A percentile compares a stretch with the other conserved stretches of the same genome.
Conservation (phyloP, 371 early-diverging fungal genomes). For the Mucor mucedo region DNA sequence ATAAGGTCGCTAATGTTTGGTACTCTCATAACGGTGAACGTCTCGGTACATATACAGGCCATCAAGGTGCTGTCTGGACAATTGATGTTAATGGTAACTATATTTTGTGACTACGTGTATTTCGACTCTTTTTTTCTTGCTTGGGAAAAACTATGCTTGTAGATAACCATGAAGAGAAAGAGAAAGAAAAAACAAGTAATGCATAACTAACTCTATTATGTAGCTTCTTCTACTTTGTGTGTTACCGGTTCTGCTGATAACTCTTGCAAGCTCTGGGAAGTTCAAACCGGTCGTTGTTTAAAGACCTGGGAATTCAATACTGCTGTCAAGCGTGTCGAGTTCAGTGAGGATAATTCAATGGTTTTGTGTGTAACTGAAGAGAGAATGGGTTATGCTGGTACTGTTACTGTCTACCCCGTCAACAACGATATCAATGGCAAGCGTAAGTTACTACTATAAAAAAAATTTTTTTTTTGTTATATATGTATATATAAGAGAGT, state of each 20-base stretch:
- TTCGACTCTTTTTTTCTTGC: neutral
- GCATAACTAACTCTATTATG: neutral
- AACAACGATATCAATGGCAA: slow-evolving; percentile 61
- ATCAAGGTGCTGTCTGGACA: slow-evolving; percentile 95
- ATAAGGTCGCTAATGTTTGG: slow-evolving; percentile 94
- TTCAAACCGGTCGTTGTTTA: slow-evolving; percentile 89
- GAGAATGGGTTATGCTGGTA: slow-evolving; percentile 92
- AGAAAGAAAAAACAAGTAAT: neutral
- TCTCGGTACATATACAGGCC: slow-evolving; percentile 95
- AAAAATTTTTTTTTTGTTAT: neutral
- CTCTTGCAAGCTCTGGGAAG: slow-evolving; percentile 94
- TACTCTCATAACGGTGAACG: slow-evolving; percentile 98
- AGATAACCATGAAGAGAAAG: neutral
- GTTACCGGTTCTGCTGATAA: slow-evolving; percentile 97
- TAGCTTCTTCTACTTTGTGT: slow-evolving; percentile 72
- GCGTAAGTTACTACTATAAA: slow-evolving; percentile 16
- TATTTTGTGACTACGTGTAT: neutral
- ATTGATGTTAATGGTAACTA: slow-evolving; percentile 86
- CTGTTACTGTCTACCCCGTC: slow-evolving; percentile 82
- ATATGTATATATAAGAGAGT: no score
- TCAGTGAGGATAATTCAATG: slow-evolving; percentile 86
- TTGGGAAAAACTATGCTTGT: neutral
- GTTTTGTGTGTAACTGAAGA: slow-evolving; percentile 95
- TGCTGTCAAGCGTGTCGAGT: slow-evolving; percentile 93
- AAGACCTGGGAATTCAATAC: slow-evolving; percentile 90